A percentile compares a stretch with the other conserved stretches of the same genome.
Conservation (phyloP, 768 basidiomycete genomes). For the Aureoboletus auriporus region DNA sequence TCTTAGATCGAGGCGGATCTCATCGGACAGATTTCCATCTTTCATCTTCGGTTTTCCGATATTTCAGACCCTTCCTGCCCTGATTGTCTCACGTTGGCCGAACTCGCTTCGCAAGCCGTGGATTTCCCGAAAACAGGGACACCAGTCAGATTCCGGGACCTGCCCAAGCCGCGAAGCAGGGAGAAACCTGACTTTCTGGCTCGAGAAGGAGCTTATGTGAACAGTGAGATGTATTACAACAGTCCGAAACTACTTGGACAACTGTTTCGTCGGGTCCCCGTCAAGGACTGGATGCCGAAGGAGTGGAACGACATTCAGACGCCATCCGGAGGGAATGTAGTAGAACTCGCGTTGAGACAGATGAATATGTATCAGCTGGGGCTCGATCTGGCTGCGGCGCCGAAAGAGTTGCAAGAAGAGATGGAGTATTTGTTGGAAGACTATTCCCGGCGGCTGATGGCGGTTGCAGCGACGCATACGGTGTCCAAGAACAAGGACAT, state of each 20-base stretch:
- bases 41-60: slow-evolving; percentile 44
- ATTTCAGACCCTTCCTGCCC: slow-evolving; percentile 29
- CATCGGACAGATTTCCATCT: slow-evolving; percentile 38
- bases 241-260: slow-evolving; percentile 42
- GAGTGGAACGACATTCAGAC: slow-evolving; percentile 13
- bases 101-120: slow-evolving; percentile 44
- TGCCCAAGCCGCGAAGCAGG: slow-evolving; percentile 29
- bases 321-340: slow-evolving; percentile 26
- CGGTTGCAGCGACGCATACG: slow-evolving; percentile 35
- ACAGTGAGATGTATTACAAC: slow-evolving; percentile 30
- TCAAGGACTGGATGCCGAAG: slow-evolving; percentile 29
- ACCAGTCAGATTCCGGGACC: slow-evolving; percentile 31
- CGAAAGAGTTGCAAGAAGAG: slow-evolving; percentile 30
- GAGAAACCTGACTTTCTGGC: slow-evolving; percentile 42
- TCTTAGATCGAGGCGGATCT: slow-evolving; percentile 36
- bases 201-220: slow-evolving; percentile 33
- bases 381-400: slow-evolving; percentile 20
- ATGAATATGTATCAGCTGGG: slow-evolving; percentile 30
- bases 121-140: slow-evolving; percentile 46
- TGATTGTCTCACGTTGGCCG: slow-evolving; percentile 41
- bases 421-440: slow-evolving; percentile 36
- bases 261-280: slow-evolving; percentile 43
- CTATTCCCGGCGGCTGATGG: slow-evolving; percentile 31
- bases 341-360: slow-evolving; percentile 24
- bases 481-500: slow-evolving; percentile 34